A percentile compares a stretch with the other conserved stretches of the same genome.
These are phyloP conservation scores for Erysimum cheiri DNA, from an alignment of 441 rosid species.

Conservation along the genomic window DNA sequence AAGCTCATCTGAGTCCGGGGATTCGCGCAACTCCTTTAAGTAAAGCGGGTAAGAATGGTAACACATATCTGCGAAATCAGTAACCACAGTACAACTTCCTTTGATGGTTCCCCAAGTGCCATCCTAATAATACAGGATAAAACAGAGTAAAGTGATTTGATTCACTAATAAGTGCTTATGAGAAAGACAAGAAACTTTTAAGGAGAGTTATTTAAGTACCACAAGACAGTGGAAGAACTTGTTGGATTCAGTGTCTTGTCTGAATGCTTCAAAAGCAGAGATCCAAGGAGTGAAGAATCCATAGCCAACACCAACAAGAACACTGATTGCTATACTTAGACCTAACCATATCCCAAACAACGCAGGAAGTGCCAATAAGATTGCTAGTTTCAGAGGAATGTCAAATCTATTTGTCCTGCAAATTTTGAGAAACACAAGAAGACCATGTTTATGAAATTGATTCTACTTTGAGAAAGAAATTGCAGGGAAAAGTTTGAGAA, in stretches of 20 bases:
- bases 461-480: not conserved
- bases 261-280: conserved; percentile 84
- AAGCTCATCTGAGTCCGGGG: conserved; percentile 57
- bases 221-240: conserved; percentile 68
- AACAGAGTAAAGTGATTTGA: conserved; percentile 15
- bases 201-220: conserved; percentile 45
- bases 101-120: conserved; percentile 81
- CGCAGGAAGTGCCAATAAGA: conserved; percentile 64
- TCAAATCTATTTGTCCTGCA: conserved; percentile 68
- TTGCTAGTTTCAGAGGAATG: conserved; percentile 67
- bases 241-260: conserved; percentile 61
- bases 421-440: conserved; percentile 11
- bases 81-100: conserved; percentile 75
- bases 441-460: not conserved
- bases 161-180: not conserved
- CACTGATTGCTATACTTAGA: conserved; percentile 71
- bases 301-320: conserved; percentile 71
- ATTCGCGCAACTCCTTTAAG: conserved; percentile 68
- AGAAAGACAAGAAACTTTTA: not conserved
- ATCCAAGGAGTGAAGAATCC: conserved; percentile 89
- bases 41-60: conserved; percentile 71
- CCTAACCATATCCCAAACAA: conserved; percentile 76
- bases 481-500: not conserved
- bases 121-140: conserved; percentile 53
- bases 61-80: conserved; percentile 76